Evolutionary conservation across 768 basidiomycete genomes (phyloP), one percentile per base, ranked within the genome.

Genomic region (Crucibulum laeve): DNA sequence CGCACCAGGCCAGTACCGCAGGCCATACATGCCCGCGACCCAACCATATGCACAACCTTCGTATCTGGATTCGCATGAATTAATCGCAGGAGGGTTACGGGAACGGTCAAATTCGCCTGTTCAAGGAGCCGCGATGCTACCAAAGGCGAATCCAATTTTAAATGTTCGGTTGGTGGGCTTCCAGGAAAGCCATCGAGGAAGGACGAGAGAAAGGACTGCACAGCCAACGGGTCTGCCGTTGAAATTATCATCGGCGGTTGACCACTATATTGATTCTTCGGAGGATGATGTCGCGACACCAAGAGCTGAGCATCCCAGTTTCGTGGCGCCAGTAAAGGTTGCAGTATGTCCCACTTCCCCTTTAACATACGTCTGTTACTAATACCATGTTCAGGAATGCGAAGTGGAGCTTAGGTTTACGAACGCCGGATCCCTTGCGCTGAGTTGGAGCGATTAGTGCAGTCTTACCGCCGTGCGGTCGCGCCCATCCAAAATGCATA

Each of bases 151-250:
- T 26, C 55, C 55, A 11, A 51, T 54, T 14, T 28, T 57, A 32
- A 55, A 55, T 39, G 51, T 53, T 23, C 49, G 53, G 0, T 47
- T 57, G 3, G 53, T 57, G 4, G 43, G 47, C 4, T 48, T 43
- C 14, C 24, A 15, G 3, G 43, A 44, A 37, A 37, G 35, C 15
- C 34, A 30, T 15, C 36, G 47, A 18, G 36, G 47, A 17, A 23
- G 43, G 25, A 39, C 25, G 26, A 21, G 35, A 1, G 35, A 37
- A 17, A 8, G 35, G 35, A 8, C 7, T n/a, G 28, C 28, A n/a
- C 28, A 30, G 28, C 28, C 28, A 30, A 30, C 8, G 8, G n/a
- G 28, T 7, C 28, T 30, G 7, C n/a, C 28, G 28, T 7, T 7
- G 28, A 7, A 30, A n/a, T n/a, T 30, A 7, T n/a, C 7, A 30